Conservation (phyloP, 257 asterid species). For the Jacaranda copaia region DNA sequence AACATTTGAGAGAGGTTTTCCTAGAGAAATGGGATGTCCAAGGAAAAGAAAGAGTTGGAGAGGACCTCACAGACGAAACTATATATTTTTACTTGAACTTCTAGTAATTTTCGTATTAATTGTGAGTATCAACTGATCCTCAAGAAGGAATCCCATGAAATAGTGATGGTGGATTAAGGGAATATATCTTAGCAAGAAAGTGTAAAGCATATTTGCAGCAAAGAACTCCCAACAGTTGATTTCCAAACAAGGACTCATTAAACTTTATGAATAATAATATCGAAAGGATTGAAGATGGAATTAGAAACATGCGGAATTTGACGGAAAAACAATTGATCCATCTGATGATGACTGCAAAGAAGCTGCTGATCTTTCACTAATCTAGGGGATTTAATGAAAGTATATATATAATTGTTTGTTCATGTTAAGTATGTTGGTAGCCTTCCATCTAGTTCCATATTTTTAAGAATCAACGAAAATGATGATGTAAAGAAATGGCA, state of each 20-base stretch:
- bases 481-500: neutral
- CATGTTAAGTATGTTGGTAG: no score
- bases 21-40: neutral
- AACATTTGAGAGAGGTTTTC: neutral
- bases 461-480: neutral
- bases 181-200: neutral
- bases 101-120: neutral
- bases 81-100: neutral
- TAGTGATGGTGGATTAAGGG: neutral
- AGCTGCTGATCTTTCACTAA: no score
- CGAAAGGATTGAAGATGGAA: no score
- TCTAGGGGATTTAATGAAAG: no score
- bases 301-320: no score
- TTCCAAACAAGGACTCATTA: neutral
- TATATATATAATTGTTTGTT: no score
- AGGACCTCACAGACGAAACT: neutral
- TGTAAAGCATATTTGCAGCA: neutral
- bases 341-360: no score
- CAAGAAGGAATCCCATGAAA: constrained; percentile 7
- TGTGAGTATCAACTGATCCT: neutral
- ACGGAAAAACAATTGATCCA: no score
- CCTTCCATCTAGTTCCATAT: neutral
- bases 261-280: neutral
- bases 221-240: neutral
- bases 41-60: neutral